Evolutionary conservation across 1,284 basidiomycete genomes (phyloP).

Genomic region (Papiliotrema terrestris): DNA sequence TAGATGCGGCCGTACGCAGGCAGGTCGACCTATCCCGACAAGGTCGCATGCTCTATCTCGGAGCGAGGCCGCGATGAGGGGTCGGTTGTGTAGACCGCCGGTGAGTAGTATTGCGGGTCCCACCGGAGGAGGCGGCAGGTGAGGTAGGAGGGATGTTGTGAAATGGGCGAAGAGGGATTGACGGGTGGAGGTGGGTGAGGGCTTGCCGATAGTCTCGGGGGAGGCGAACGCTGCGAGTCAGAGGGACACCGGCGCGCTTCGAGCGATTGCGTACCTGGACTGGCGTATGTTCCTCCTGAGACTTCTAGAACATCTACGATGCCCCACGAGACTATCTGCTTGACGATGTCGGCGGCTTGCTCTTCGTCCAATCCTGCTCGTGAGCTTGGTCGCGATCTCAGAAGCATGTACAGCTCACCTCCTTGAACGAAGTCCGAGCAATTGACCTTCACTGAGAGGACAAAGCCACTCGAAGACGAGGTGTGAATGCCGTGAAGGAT

Average conservation of each 20-base stretch:
- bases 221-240: conserved; percentile 15
- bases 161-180: conserved; percentile 44
- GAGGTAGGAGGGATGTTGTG: conserved; percentile 33
- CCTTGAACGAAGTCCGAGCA: conserved; percentile 72
- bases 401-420: conserved; percentile 42
- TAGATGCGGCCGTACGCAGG: conserved; percentile 34
- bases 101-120: conserved; percentile 45
- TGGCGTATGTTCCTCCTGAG: conserved; percentile 43
- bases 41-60: conserved; percentile 36
- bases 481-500: conserved; percentile 63
- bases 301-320: conserved; percentile 49
- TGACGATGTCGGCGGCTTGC: conserved; percentile 34
- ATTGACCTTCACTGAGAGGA: conserved; percentile 82
- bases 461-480: conserved; percentile 60
- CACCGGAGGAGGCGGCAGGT: conserved; percentile 27
- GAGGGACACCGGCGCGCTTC: neutral
- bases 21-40: conserved; percentile 40
- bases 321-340: conserved; percentile 52
- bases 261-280: conserved; percentile 20
- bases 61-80: conserved; percentile 30
- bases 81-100: conserved; percentile 38
- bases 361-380: conserved; percentile 32
- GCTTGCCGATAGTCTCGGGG: conserved; percentile 8
- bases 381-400: neutral
- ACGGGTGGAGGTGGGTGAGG: conserved; percentile 15